Base-by-base conservation (phyloP, 129 eudicot species). In the Chrysanthemum makinoi region DNA sequence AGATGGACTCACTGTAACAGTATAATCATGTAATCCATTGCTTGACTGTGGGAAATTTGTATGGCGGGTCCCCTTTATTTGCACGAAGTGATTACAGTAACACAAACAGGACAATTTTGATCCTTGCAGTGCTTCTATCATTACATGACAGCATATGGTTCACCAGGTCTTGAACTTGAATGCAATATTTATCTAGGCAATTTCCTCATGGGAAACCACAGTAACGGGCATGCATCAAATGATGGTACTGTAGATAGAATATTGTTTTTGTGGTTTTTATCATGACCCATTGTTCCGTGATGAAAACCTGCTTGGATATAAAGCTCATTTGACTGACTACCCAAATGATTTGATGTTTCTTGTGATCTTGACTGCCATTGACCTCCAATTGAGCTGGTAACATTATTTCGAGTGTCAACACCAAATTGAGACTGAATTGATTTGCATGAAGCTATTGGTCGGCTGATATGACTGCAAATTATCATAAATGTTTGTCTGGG, bases 51-150 rank as follows among this genome's bases (percentile, higher is more conserved):
- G 84, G 62, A 81, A 72, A 72, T 72, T 77, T 79, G 80, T 80
- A 11, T 70, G 84, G 51, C 72, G 71, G 49, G 15, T 64, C 53
- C 82, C 85, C 52, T 77, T 87, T 17, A 30, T 59, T 55, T 85
- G 86, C 28, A 78, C 30, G 72, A 54, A 83, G 19, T 75, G 82
- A 84, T 86, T 18, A 84, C 94, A 49, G 96, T 87, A 51, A 84
- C 69, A 75, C 99, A 95, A 72, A 90, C 95, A 52, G 97, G 94
- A 67, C 99, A 95, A 30, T 65, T 80, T 43, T 81, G 64, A 72
- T 88, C 81, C 75, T 69, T 79, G 65, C 99, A 95, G 3, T 55
- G 51, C 81, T 43, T 90, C 57, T 83, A 64, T 64, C 77, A 16
- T 60, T 74, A 74, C 96, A 90, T 65, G 78, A 35, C 61, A 68